Conservation (phyloP, 495 filamentous ascomycete species). For the Hypoxylon lienhwacheense region DNA sequence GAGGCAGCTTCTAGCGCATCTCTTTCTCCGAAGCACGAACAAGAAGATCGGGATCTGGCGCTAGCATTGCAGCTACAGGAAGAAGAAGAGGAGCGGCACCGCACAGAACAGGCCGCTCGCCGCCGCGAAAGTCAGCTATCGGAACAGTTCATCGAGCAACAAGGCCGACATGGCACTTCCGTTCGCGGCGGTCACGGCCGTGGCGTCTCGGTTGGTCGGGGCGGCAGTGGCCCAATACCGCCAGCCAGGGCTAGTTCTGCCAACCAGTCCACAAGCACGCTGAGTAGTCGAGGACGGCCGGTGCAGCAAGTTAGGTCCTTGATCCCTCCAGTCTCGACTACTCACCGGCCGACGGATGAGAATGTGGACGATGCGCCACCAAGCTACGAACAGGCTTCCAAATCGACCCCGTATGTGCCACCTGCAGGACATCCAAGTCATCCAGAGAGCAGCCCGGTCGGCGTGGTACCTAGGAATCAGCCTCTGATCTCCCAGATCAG, state of each 20-base stretch:
- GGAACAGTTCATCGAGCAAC: constrained; percentile 61
- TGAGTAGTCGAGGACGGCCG: constrained; percentile 21
- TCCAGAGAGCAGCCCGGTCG: constrained; percentile 48
- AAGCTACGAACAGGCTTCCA: constrained; percentile 78
- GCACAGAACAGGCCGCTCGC: constrained; percentile 51
- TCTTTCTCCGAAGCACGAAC: constrained; percentile 52
- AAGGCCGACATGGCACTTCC: constrained; percentile 41
- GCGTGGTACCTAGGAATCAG: constrained; percentile 25
- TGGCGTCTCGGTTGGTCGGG: constrained; percentile 28
- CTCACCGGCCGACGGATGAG: constrained; percentile 46
- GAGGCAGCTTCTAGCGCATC: constrained; percentile 35
- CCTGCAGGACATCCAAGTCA: constrained; percentile 60
- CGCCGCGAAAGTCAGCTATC: constrained; percentile 53
- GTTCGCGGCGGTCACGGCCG: constrained; percentile 24
- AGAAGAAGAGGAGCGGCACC: constrained; percentile 73
- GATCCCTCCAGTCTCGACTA: constrained; percentile 42
- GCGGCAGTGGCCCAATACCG: constrained; percentile 20
- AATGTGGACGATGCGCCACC: constrained; percentile 69
- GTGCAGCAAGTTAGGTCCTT: constrained; percentile 50
- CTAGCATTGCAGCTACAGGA: constrained; percentile 81
- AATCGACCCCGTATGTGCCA: constrained; percentile 63
- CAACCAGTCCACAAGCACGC: constrained; percentile 31
- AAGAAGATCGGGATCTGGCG: constrained; percentile 78
- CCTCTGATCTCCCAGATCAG: constrained; percentile 9
- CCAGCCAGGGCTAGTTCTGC: constrained; percentile 27